Base-by-base conservation (phyloP, 2,329 filamentous ascomycete genomes). In the Sclerotinia subarctica region DNA sequence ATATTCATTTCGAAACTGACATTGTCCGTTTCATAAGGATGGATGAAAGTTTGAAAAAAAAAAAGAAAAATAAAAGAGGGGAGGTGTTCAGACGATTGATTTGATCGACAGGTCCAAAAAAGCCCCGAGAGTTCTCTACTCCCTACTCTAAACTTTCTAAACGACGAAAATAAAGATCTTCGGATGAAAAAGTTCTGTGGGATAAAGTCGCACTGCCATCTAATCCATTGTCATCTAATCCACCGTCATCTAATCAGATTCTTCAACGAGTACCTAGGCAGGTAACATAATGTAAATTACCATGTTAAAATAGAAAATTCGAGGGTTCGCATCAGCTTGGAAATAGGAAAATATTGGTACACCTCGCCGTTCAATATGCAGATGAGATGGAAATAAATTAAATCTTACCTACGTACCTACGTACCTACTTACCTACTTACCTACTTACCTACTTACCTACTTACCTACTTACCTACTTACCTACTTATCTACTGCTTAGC, bases 221-320 rank as follows among this genome's bases (percentile, higher is more conserved):
- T 49, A 35, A 60, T 60, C 58, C 35, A 60, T 42, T 35, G 21
- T 35, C 58, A 60, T 60, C 58, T 60, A 49, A 60, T 60, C 58
- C n/a, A n/a, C n/a, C n/a, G 21, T 35, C 58, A 60, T 60, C 58
- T 60, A 49, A 60, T 60, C 58, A 60, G 44, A 60, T 49, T 24
- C 58, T 47, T 32, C 21, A 15, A 29, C 35, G 44, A 24, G 29
- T 24, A n/a, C 19, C 1, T 21, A 47, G 5, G 29, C 5, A 47
- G 17, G 46, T 47, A 24, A 42, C 32, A 1, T 10, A 10, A 2
- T 5, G 15, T 15, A 11, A 51, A 26, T 13, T 13, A 51, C 13
- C 21, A 32, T 19, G 13, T n/a, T 17, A 35, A 13, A 29, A 24
- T 11, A 24, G 5, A 19, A 21, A 7, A 35, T 5, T 57, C 21